Evolutionary conservation across 2,329 filamentous ascomycete species (phyloP).

Genomic region (Botrytis tulipae): DNA sequence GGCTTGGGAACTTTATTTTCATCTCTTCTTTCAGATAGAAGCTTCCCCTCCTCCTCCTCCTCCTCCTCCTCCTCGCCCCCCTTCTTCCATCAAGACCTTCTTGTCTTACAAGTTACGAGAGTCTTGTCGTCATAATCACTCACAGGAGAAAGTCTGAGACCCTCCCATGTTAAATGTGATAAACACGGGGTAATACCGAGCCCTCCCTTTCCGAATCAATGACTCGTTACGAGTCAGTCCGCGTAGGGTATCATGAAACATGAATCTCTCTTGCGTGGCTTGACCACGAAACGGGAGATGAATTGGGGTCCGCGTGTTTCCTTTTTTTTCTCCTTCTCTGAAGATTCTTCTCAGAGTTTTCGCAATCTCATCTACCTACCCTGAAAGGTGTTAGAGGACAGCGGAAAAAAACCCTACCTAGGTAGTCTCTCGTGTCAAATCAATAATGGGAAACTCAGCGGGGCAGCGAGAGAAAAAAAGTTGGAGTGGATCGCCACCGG

Average conservation of each 20-base stretch:
- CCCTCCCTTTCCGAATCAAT: not conserved
- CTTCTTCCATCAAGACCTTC: not conserved
- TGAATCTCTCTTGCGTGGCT: constrained; percentile 9
- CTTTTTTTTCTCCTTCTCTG: not conserved
- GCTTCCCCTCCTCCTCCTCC: not conserved
- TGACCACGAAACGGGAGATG: constrained; percentile 3
- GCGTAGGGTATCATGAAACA: constrained; percentile 1
- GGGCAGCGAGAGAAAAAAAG: not conserved
- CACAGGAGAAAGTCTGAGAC: not conserved
- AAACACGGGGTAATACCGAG: constrained; percentile 11
- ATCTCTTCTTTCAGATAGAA: not conserved
- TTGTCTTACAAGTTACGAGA: not conserved
- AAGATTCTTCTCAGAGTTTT: not conserved
- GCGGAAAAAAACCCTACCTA: not conserved
- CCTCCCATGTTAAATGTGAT: constrained; percentile 1
- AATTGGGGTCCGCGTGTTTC: not conserved
- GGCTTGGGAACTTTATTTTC: not conserved
- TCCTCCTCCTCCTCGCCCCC: not conserved
- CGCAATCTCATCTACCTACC: not conserved
- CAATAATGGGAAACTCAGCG: not conserved
- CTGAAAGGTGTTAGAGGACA: not conserved
- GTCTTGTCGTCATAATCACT: constrained; percentile 10
- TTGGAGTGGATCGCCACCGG: constrained; percentile 16
- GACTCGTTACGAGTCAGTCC: not conserved
- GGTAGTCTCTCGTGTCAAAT: not conserved